Evolutionary conservation across 225 moss, liverwort and hornwort genomes (phyloP).

Genomic region (Physcomitrellopsis africana): DNA sequence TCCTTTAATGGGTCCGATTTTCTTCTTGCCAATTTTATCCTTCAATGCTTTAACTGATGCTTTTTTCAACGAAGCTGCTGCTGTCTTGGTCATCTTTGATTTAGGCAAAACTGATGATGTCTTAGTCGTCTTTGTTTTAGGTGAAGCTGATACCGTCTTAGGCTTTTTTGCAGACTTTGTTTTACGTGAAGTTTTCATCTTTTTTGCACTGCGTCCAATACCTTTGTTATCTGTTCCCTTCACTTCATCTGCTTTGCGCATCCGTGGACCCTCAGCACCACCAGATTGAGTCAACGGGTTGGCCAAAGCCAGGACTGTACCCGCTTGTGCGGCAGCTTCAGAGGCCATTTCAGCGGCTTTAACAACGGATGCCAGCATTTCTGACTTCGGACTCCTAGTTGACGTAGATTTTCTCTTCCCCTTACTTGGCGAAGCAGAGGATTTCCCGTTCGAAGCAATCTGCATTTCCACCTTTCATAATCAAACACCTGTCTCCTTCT

Average conservation of each 20-base stretch:
- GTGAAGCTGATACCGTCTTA: too few species aligned
- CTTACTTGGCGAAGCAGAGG: slow-evolving; percentile 40
- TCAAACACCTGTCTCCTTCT: slow-evolving; percentile 14
- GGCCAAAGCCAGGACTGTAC: slow-evolving; percentile 64
- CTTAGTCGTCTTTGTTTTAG: too few species aligned
- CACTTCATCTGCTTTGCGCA: too few species aligned
- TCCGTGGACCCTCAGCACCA: too few species aligned
- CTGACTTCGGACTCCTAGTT: slow-evolving; percentile 43
- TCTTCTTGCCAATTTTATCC: too few species aligned
- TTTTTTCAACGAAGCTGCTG: too few species aligned
- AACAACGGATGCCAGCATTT: slow-evolving; percentile 49
- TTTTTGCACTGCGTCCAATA: slow-evolving; percentile 14
- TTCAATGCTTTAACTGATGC: too few species aligned
- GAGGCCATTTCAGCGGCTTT: slow-evolving; percentile 73
- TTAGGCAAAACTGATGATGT: too few species aligned
- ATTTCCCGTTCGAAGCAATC: slow-evolving; percentile 19
- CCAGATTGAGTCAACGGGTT: too few species aligned
- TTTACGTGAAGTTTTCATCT: slow-evolving; percentile 24
- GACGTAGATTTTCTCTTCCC: slow-evolving; percentile 45
- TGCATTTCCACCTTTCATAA: slow-evolving; percentile 31
- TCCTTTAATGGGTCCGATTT: too few species aligned
- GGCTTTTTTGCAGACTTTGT: not conserved
- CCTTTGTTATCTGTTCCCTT: not conserved
- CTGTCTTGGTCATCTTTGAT: too few species aligned
- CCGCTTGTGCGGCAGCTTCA: slow-evolving; percentile 72